Conservation (phyloP, 371 early-diverging fungal species). For the Smittium culicis region DNA sequence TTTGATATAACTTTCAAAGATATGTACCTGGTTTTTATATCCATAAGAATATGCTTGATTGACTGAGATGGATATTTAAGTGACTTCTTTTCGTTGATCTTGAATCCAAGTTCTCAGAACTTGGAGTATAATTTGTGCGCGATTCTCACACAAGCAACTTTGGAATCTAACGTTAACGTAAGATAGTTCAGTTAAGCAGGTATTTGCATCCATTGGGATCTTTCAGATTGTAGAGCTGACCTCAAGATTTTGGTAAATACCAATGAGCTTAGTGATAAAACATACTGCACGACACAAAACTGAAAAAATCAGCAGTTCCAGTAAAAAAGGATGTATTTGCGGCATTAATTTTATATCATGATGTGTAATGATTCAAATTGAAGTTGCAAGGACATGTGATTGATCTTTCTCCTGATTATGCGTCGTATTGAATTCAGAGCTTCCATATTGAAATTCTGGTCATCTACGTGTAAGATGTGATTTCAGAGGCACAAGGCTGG, state of each 20-base stretch:
- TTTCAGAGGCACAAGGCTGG: no score
- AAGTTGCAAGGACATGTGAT: no score
- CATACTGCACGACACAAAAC: no score
- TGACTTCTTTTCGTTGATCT: not conserved
- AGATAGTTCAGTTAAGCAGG: not conserved
- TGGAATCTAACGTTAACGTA: not conserved
- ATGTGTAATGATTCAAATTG: no score
- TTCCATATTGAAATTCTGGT: no score
- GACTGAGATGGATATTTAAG: not conserved
- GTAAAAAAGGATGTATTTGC: no score
- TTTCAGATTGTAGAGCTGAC: not conserved
- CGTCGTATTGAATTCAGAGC: no score
- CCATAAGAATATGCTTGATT: not conserved
- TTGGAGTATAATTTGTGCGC: not conserved
- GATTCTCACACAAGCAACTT: not conserved
- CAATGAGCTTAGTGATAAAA: not conserved
- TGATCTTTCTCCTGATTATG: no score
- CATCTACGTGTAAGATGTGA: no score
- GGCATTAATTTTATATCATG: no score
- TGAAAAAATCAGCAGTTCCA: no score
- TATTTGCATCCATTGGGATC: not conserved
- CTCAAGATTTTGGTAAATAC: not conserved
- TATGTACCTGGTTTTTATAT: not conserved
- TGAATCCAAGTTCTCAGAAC: not conserved
- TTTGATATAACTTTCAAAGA: not conserved